Evolutionary conservation across 768 basidiomycete genomes (phyloP).

Genomic region (Royoungia palumana): DNA sequence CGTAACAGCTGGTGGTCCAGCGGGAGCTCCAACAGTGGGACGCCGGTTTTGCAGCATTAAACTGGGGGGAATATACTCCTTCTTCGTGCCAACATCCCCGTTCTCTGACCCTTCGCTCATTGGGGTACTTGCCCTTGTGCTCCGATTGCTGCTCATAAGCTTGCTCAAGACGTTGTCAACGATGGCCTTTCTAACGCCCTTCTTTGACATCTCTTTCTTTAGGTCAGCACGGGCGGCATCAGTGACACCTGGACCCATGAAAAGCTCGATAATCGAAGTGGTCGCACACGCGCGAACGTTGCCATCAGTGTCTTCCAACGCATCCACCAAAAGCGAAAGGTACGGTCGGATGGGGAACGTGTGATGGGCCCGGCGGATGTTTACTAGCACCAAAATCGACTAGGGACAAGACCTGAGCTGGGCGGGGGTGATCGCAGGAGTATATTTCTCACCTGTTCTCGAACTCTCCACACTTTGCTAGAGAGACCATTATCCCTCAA

Average conservation of each 20-base stretch:
- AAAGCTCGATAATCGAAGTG: conserved; percentile 77
- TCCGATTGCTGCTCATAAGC: conserved; percentile 46
- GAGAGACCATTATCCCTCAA: conserved; percentile 68
- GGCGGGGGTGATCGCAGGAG: background rate
- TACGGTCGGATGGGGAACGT: conserved; percentile 81
- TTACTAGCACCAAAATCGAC: conserved; percentile 66
- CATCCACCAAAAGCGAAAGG: conserved; percentile 73
- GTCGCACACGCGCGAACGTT: conserved; percentile 86
- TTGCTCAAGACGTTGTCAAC: conserved; percentile 74
- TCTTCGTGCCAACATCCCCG: conserved; percentile 30
- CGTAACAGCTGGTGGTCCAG: conserved; percentile 24
- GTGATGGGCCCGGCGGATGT: conserved; percentile 67
- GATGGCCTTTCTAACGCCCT: conserved; percentile 83
- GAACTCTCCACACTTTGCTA: conserved; percentile 83
- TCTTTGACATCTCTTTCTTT: conserved; percentile 87
- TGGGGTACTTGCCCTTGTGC: conserved; percentile 40
- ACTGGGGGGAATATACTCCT: conserved; percentile 76
- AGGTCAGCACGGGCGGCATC: conserved; percentile 89
- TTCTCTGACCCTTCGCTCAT: conserved; percentile 64
- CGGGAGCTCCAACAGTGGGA: conserved; percentile 38
- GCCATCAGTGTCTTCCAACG: conserved; percentile 87
- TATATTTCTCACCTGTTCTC: conserved; percentile 69
- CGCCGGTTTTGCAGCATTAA: conserved; percentile 53
- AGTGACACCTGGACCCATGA: conserved; percentile 77
- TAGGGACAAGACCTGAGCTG: conserved; percentile 20